Conservation (phyloP, 2,329 filamentous ascomycete species). For the Dothideomycetidae sp. region DNA sequence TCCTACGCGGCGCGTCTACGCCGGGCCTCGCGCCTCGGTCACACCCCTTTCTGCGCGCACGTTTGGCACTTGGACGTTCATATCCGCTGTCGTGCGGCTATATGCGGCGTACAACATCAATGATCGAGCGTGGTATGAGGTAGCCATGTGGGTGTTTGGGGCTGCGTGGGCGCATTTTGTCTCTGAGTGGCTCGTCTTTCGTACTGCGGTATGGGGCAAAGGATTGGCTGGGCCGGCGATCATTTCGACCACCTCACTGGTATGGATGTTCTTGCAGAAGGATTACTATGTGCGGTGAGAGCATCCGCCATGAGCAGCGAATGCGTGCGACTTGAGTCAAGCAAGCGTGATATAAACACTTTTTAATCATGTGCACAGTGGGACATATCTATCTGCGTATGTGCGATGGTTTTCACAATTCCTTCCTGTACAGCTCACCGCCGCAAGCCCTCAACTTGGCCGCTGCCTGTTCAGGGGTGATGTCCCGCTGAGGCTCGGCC, state of each 20-base stretch:
- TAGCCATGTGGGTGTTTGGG: conserved; percentile 69
- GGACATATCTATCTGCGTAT: background rate
- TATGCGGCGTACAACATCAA: conserved; percentile 75
- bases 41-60: conserved; percentile 64
- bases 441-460: conserved; percentile 60
- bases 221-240: conserved; percentile 45
- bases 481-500: conserved; percentile 95
- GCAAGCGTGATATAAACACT: no score
- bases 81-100: conserved; percentile 60
- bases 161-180: conserved; percentile 66
- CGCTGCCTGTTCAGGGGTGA: conserved; percentile 91
- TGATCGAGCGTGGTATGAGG: conserved; percentile 58
- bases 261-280: conserved; percentile 55
- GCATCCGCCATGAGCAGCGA: background rate
- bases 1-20: conserved; percentile 80
- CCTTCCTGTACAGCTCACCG: conserved; percentile 71
- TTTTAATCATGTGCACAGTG: no score
- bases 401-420: conserved; percentile 20
- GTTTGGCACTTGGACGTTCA: conserved; percentile 78
- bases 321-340: no score
- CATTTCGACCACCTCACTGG: conserved; percentile 40
- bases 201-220: conserved; percentile 52
- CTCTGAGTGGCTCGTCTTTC: conserved; percentile 67
- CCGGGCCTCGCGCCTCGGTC: conserved; percentile 42
- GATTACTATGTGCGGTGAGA: conserved; percentile 46